A percentile compares a stretch with the other conserved stretches of the same genome.
Conservation (phyloP, 129 eudicot species). For the Cynara cardunculus region DNA sequence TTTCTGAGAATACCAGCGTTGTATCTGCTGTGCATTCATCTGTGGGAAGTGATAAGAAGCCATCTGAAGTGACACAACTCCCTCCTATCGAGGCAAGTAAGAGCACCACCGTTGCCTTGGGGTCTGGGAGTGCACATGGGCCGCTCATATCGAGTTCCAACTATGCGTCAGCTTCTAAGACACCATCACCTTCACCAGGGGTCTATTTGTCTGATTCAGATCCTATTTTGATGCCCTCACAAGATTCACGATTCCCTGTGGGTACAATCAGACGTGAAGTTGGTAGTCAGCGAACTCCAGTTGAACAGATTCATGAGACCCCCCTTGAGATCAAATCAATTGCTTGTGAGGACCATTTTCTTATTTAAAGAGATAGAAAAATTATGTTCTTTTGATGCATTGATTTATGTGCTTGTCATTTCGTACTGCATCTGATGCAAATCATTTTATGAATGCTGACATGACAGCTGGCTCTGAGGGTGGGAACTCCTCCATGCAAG, state of each 20-base stretch:
- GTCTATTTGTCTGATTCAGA: conserved; percentile 51
- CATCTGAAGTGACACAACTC: conserved; percentile 14
- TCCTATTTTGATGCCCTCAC: conserved; percentile 56
- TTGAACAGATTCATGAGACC: conserved; percentile 28
- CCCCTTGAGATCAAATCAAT: conserved; percentile 37
- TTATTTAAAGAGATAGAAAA: background rate
- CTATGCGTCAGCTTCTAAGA: conserved; percentile 24
- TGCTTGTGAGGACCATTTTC: conserved; percentile 41
- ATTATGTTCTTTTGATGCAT: background rate
- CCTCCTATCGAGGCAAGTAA: conserved; percentile 28
- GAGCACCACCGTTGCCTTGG: conserved; percentile 13
- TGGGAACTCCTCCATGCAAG: conserved; percentile 35
- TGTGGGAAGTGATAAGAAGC: conserved; percentile 26
- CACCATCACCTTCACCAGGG: conserved; percentile 36
- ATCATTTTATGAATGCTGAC: background rate
- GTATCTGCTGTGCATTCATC: conserved; percentile 10
- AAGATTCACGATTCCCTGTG: conserved; percentile 41
- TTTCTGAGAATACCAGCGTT: conserved; percentile 28
- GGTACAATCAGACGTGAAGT: conserved; percentile 54
- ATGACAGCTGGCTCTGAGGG: conserved; percentile 37
- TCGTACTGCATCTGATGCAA: background rate
- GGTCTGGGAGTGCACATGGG: conserved; percentile 17
- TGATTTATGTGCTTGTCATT: background rate
- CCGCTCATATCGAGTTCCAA: conserved; percentile 19
- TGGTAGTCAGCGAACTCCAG: conserved; percentile 37